Conservation (phyloP, 257 asterid species). For the Nicotiana tabacum region DNA sequence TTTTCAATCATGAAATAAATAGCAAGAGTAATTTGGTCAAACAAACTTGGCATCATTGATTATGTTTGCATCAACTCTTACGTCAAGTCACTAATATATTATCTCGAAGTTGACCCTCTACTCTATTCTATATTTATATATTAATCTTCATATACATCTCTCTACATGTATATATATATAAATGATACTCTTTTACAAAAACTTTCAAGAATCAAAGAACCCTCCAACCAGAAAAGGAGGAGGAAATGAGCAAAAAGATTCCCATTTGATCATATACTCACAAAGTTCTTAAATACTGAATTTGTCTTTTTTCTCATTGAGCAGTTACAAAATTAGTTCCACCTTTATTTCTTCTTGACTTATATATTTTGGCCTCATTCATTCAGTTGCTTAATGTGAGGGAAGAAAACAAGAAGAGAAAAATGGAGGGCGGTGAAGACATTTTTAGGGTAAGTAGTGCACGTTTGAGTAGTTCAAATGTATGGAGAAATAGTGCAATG, state of each 20-base stretch:
- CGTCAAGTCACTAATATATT: constrained; percentile 25
- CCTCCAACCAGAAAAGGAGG: constrained; percentile 10
- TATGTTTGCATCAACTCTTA: constrained; percentile 33
- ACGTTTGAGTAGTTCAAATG: constrained; percentile 54
- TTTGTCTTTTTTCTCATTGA: not conserved
- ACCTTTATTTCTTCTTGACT: not conserved
- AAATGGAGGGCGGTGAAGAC: constrained; percentile 54
- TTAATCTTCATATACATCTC: not conserved
- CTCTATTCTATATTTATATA: not conserved
- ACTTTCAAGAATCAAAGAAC: constrained; percentile 26
- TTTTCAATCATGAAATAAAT: not conserved
- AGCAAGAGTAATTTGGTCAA: not conserved
- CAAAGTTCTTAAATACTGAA: not conserved
- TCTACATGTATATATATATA: not conserved
- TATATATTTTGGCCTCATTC: too few species aligned
- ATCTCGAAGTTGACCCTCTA: constrained; percentile 11
- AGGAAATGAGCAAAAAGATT: constrained; percentile 1
- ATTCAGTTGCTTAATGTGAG: not conserved
- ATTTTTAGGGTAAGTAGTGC: constrained; percentile 46
- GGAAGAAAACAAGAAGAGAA: not conserved
- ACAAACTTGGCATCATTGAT: not conserved
- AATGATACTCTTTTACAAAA: not conserved
- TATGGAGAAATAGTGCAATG: constrained; percentile 71
- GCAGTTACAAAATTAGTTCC: not conserved
- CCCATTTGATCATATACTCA: not conserved